phyloP scores from a whole-genome alignment of 805 yeast genomes.

The Yarrowia porcina region DNA sequence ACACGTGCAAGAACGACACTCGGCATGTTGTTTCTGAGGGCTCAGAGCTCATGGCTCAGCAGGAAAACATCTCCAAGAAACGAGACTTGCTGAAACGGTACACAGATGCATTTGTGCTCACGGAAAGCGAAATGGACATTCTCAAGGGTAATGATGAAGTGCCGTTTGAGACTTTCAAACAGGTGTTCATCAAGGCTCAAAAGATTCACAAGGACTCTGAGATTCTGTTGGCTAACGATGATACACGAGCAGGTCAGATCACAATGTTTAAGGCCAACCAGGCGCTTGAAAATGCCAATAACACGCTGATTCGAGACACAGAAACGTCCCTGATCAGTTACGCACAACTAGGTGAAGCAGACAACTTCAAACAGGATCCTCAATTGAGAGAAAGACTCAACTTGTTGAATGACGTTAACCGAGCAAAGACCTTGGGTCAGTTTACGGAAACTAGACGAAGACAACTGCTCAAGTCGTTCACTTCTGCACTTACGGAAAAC shows the following conservation, averaged over 20 bases:
- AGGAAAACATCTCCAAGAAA: constrained; percentile 31
- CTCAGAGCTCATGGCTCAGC: constrained; percentile 32
- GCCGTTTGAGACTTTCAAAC: constrained; percentile 39
- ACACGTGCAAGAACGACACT: constrained; percentile 31
- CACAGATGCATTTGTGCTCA: constrained; percentile 61
- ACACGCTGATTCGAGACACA: constrained; percentile 51
- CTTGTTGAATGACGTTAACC: constrained; percentile 39
- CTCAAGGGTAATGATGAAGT: constrained; percentile 42
- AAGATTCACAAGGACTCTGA: constrained; percentile 64
- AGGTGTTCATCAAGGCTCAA: constrained; percentile 62
- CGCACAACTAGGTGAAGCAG: constrained; percentile 29
- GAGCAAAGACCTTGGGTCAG: constrained; percentile 48
- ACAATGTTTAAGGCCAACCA: constrained; percentile 39
- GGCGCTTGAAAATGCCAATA: constrained; percentile 64
- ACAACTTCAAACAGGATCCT: constrained; percentile 26
- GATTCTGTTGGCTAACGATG: constrained; percentile 53
- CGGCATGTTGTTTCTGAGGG: constrained; percentile 35
- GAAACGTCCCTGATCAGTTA: constrained; percentile 46
- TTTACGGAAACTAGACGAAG: constrained; percentile 71
- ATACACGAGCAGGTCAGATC: constrained; percentile 26
- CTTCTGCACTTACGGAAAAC: constrained; percentile 38
- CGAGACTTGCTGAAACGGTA: constrained; percentile 36
- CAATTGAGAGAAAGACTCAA: constrained; percentile 36
- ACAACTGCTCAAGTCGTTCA: constrained; percentile 61
- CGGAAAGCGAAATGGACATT: constrained; percentile 66